Base-by-base conservation (phyloP, 2,329 filamentous ascomycete genomes). In the Pyricularia pennisetigena region DNA sequence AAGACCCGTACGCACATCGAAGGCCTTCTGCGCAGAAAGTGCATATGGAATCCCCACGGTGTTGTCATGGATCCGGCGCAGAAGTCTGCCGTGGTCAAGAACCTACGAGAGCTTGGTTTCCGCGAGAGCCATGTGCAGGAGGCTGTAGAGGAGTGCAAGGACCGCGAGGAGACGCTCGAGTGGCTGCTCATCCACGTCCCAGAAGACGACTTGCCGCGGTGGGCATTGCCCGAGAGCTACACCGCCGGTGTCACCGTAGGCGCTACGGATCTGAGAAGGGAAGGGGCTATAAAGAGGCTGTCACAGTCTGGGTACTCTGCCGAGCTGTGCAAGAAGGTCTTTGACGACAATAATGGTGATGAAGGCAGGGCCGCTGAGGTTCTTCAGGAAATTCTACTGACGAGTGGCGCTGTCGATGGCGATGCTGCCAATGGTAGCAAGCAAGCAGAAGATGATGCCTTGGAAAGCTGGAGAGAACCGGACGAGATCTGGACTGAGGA, bases 171-270 rank as follows among this genome's bases (percentile, higher is more conserved):
- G 79, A 90, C 93, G 20, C 83, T 99, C 2, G 94, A 98, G 77
- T 99, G 95, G 95, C 84, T 99, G 20, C 85, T 99, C 65, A 94
- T 98, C 67, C 94, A 99, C 78, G 93, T 99, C 2, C 95, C 95
- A 0, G 95, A 99, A 76, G 95, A 99, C 75, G 95, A 98, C 74
- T 81, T 98, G n/a, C 95, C 95, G 0, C 83, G 86, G 7, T 98
- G 94, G 93, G 92, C 92, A 73, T 81, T 99, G 61, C 95, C 95
- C 0, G 94, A 96, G 78, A 91, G 89, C 70, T 99, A 99, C 76
- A 89, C 91, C 12, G 94, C 94, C 30, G 95, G 95, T 26, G 89
- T 98, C 29, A 93, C 90, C 63, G 89, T 99, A 71, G 94, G 89
- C 0, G 91, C 91, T 66, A 90, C 89, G 7, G 90, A 97, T 75